Evolutionary conservation across 768 basidiomycete species (phyloP).

Genomic region (Psilocybe cubensis): DNA sequence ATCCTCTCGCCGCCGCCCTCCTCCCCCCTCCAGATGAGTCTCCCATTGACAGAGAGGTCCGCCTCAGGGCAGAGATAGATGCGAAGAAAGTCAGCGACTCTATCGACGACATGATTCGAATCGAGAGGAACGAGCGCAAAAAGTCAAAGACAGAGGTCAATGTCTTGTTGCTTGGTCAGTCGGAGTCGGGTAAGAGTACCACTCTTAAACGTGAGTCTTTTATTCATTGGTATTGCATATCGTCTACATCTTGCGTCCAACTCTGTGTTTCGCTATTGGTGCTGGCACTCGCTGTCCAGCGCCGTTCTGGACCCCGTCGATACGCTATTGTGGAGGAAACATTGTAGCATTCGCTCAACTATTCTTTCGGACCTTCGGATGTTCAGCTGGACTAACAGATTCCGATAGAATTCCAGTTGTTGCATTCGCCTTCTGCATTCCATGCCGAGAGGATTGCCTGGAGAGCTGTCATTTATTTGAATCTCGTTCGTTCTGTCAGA

Average conservation of each 20-base stretch:
- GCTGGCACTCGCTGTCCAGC: not conserved
- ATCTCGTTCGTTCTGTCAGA: slow-evolving; percentile 81
- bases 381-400: slow-evolving; percentile 4
- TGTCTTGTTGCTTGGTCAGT: slow-evolving; percentile 83
- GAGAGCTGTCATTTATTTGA: slow-evolving; percentile 88
- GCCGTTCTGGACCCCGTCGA: not conserved
- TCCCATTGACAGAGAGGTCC: slow-evolving; percentile 61
- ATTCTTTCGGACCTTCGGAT: not conserved
- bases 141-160: slow-evolving; percentile 68
- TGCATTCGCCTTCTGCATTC: slow-evolving; percentile 79
- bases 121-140: slow-evolving; percentile 63
- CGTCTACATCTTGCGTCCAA: not conserved
- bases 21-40: slow-evolving; percentile 78
- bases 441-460: slow-evolving; percentile 82
- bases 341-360: not conserved
- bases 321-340: not conserved
- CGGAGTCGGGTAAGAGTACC: slow-evolving; percentile 89
- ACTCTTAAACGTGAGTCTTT: slow-evolving; percentile 80
- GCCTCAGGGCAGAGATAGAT: slow-evolving; percentile 68
- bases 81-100: slow-evolving; percentile 75
- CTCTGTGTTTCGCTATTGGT: slow-evolving; percentile 2
- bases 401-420: slow-evolving; percentile 75
- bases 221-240: not conserved
- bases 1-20: slow-evolving; percentile 71
- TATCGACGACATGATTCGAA: slow-evolving; percentile 79